These are phyloP conservation scores for Solanum hybrid DNA, from an alignment of 305 asterid genomes.

Conservation along the genomic window DNA sequence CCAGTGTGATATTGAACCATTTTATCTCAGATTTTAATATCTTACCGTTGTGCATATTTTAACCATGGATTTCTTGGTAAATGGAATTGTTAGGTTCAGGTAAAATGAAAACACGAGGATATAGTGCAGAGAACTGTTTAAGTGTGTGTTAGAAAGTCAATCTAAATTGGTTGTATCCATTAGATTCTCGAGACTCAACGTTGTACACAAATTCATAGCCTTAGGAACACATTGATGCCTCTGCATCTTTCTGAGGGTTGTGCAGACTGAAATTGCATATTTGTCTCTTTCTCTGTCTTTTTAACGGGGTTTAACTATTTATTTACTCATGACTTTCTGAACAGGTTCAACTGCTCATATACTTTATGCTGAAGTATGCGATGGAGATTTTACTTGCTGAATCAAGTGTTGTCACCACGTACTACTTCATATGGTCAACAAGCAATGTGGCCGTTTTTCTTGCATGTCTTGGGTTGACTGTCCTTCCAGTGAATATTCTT, in stretches of 20 bases:
- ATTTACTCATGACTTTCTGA: neutral
- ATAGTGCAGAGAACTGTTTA: neutral
- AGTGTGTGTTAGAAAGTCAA: neutral
- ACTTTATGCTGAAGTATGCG: slow-evolving; percentile 76
- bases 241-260: neutral
- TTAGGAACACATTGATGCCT: neutral
- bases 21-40: neutral
- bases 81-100: neutral
- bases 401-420: slow-evolving; percentile 53
- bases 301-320: neutral
- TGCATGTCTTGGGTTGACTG: slow-evolving; percentile 61
- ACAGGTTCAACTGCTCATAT: slow-evolving; percentile 59
- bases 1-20: neutral
- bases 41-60: neutral
- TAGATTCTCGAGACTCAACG: neutral
- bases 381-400: slow-evolving; percentile 78
- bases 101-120: neutral
- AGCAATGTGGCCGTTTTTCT: slow-evolving; percentile 60
- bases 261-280: neutral
- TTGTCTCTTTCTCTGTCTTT: neutral
- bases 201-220: neutral
- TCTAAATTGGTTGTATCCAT: neutral
- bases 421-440: slow-evolving; percentile 72
- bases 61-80: neutral
- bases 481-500: slow-evolving; percentile 58